Conservation (phyloP, 2,329 filamentous ascomycete species). For the Aspergillus awamori region DNA sequence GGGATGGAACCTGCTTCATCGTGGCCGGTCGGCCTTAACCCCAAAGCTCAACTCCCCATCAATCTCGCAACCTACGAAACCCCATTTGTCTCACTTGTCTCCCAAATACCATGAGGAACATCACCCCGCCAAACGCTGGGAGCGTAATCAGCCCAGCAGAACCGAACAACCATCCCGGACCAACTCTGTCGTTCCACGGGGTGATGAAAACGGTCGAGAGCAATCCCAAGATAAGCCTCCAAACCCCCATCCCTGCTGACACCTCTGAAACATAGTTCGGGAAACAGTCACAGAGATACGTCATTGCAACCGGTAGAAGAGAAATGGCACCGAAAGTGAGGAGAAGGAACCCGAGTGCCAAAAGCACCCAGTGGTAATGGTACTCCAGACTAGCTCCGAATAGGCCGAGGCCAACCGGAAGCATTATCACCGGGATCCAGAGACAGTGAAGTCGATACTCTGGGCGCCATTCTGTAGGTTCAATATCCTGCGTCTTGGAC, state of each 20-base stretch:
- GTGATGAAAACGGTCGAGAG: background rate
- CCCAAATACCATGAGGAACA: background rate
- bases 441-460: constrained; percentile 37
- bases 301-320: constrained; percentile 31
- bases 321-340: constrained; percentile 42
- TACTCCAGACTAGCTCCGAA: constrained; percentile 46
- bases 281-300: constrained; percentile 38
- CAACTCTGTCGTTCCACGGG: background rate
- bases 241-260: background rate
- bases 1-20: too few species aligned
- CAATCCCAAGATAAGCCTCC: background rate
- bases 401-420: constrained; percentile 38
- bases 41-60: background rate
- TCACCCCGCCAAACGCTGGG: background rate
- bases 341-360: constrained; percentile 46
- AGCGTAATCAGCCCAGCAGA: background rate
- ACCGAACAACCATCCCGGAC: background rate
- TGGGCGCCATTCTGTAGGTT: constrained; percentile 32
- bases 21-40: too few species aligned
- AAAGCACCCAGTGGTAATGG: constrained; percentile 44
- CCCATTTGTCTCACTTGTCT: background rate
- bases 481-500: constrained; percentile 21
- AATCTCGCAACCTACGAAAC: background rate
- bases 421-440: constrained; percentile 28
- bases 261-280: constrained; percentile 18